Evolutionary conservation across 352 stramenopile species (phyloP).

Genomic region (Phytopythium sindhum): DNA sequence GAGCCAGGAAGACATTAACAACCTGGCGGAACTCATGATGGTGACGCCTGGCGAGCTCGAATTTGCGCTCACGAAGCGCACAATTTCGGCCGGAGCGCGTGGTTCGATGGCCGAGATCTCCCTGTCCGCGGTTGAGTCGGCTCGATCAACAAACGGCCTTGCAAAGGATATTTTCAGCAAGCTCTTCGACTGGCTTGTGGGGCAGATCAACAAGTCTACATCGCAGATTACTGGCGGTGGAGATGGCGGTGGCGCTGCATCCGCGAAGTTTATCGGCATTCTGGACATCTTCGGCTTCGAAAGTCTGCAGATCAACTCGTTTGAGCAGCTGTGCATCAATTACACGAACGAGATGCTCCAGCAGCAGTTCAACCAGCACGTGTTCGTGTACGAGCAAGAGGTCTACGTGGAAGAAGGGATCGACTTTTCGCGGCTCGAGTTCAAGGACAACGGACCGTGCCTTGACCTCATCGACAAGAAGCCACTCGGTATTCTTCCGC

Average conservation of each 20-base stretch:
- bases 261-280: conserved; percentile 91
- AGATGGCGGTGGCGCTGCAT: conserved; percentile 14
- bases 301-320: conserved; percentile 91
- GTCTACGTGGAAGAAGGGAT: conserved; percentile 97
- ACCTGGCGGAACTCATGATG: conserved; percentile 83
- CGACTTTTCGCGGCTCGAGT: conserved; percentile 88
- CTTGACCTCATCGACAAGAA: conserved; percentile 94
- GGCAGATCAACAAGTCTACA: conserved; percentile 90
- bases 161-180: conserved; percentile 96
- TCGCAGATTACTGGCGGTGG: conserved; percentile 51
- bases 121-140: conserved; percentile 73
- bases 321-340: conserved; percentile 97
- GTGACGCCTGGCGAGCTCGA: conserved; percentile 80
- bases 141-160: conserved; percentile 92
- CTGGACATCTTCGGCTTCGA: conserved; percentile 98
- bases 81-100: conserved; percentile 82
- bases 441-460: conserved; percentile 92
- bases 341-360: conserved; percentile 97
- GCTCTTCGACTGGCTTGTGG: conserved; percentile 96
- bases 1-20: conserved; percentile 57
- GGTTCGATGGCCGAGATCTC: conserved; percentile 85
- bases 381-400: conserved; percentile 97
- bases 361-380: conserved; percentile 94
- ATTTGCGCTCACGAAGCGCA: conserved; percentile 87
- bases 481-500: conserved; percentile 86